Base-by-base conservation (phyloP, 2,329 filamentous ascomycete genomes). In the Cladobotryum protrusum region DNA sequence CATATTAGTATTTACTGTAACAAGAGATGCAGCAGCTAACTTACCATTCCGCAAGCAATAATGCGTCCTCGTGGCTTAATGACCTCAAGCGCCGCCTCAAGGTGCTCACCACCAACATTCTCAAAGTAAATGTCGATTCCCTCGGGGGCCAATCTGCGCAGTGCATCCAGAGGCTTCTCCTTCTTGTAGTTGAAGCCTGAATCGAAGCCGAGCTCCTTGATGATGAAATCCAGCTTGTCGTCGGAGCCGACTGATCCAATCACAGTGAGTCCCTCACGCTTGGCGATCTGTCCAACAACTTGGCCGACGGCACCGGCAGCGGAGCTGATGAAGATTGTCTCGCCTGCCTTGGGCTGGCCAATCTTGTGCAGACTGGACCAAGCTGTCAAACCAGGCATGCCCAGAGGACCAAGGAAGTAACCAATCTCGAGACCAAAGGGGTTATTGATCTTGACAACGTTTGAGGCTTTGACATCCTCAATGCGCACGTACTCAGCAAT, bases 111-210 rank as follows among this genome's bases (percentile, higher is more conserved):
- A 11, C 75, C 76, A 4, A 79, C 76, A 49, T 78, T 79, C 55
- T 79, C 76, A 51, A 69, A 79, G 64, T 77, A 77, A 17, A 78
- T 89, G 61, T 95, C 88, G 54, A 95, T 78, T 4, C 88, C 89
- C 12, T 89, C 68, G 1, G 88, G 87, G 0, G 86, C 86, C 15
- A 93, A 75, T 51, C 86, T 77, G 56, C 74, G 68, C 49, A 95
- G 74, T 0, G 87, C 88, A 11, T 85, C 83, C 1, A 69, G 63
- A 0, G 87, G 78, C 57, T 77, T 79, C 72, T 93, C 87, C 57
- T 81, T 90, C 78, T 93, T 92, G 77, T 95, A 95, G 75, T 95
- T 93, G 72, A 92, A 93, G 8, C 83, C 89, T 14, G 57, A 70
- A 49, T 79, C 75, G 56, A 75, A 79, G 8, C 75, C 76, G 1